These are phyloP conservation scores for Diaporthe humulicola DNA, from an alignment of 2,329 filamentous ascomycete species.

Conservation along the genomic window DNA sequence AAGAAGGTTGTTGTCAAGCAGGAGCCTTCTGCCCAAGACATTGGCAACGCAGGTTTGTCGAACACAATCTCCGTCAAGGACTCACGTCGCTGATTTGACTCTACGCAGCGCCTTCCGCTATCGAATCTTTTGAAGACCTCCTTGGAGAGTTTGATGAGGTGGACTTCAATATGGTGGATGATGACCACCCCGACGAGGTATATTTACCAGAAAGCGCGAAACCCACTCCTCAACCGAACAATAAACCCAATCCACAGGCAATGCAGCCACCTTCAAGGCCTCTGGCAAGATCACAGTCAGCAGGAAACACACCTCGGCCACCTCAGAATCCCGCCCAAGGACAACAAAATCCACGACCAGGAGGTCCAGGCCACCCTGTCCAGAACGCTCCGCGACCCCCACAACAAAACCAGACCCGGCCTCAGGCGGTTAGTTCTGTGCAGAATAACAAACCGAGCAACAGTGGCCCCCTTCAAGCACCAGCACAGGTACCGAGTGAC, in stretches of 20 bases:
- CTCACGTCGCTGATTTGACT: constrained; percentile 35
- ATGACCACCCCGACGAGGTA: constrained; percentile 84
- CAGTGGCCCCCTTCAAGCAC: constrained; percentile 45
- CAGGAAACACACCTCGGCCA: constrained; percentile 47
- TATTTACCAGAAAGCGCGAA: constrained; percentile 61
- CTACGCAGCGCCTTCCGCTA: constrained; percentile 41
- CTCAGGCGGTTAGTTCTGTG: constrained; percentile 26
- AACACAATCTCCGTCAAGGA: too few species aligned
- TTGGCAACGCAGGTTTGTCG: constrained; percentile 26
- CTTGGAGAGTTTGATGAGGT: constrained; percentile 79
- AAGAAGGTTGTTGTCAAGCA: constrained; percentile 65
- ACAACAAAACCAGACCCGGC: constrained; percentile 44
- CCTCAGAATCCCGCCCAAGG: constrained; percentile 51
- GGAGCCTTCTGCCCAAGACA: constrained; percentile 38
- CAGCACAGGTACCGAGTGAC: constrained; percentile 39
- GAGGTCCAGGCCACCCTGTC: constrained; percentile 39
- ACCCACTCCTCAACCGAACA: constrained; percentile 47
- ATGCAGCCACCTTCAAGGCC: constrained; percentile 56
- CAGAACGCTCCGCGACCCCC: constrained; percentile 39
- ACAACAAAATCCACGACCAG: constrained; percentile 31
- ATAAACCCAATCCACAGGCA: constrained; percentile 44
- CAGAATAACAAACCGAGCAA: constrained; percentile 39
- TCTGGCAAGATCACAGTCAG: constrained; percentile 48
- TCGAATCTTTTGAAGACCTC: constrained; percentile 66
- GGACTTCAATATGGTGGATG: constrained; percentile 78